Evolutionary conservation across 163 green algal species (phyloP), one percentile per base, ranked within the genome.

Genomic region (Scenedesmus sp.): DNA sequence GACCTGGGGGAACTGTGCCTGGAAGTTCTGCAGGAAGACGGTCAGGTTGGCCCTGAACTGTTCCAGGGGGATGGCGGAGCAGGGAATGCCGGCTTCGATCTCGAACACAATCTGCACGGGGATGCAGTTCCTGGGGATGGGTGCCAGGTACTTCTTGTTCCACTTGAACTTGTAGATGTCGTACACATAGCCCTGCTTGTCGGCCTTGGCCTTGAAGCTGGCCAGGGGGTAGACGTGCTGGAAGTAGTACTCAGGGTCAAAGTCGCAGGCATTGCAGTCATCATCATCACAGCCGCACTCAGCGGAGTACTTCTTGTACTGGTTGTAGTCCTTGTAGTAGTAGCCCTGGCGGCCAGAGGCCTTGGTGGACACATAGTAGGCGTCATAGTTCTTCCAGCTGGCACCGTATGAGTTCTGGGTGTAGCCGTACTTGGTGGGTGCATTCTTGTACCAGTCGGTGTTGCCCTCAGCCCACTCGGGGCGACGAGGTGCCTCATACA

Each of bases 271-370:
- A 15, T 13, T 56, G 81, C 24, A 85, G 46, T 37, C 42, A 20
- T 80, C 59, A 26, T 61, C 26, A 6, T 24, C 30, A 30, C 65
- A 76, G 65, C 65, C 65, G 65, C 65, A 76, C 6, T 16, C 30
- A 37, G 18, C 43, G 13, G 70, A 72, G 81, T 86, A 40, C 85
- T 89, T 65, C 68, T 83, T 72, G 85, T 89, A 89, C 44, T 49
- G 70, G 85, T 65, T 65, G 72, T 89, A 89, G 85, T 89, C 85
- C 85, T 89, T 89, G 85, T 89, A 89, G 85, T 89, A 89, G 43
- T 83, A 37, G 20, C 43, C 83, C 30, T 56, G 1, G 12, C 42
- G 9, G 78, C 24, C 16, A 22, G 22, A 16, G 18, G 44, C 7
- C n/a, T 61, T 51, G 37, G 61, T 26, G 18, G 40, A 13, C 30